Percentiles rank a stretch among this genome's conserved stretches.
Conservation (phyloP, 2,329 filamentous ascomycete species). For the Fusarium neocosmosporiellum region DNA sequence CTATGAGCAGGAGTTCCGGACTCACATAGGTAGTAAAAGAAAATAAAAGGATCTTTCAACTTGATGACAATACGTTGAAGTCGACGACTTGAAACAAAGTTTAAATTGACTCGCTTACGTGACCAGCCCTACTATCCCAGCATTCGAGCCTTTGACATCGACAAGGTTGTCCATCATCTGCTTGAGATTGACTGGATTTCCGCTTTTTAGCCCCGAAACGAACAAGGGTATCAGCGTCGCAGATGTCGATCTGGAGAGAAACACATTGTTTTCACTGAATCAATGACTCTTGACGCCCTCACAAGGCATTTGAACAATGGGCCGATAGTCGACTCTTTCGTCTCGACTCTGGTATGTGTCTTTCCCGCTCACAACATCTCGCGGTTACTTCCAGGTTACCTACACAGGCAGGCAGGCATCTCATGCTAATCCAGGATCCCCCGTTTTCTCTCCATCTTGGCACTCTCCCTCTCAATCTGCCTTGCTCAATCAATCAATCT, state of each 20-base stretch:
- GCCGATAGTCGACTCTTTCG: not conserved
- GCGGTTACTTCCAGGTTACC: not conserved
- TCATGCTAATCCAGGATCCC: not conserved
- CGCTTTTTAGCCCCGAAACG: not conserved
- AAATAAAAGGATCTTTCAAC: conserved; percentile 9
- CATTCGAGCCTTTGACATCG: not conserved
- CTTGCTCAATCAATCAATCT: not conserved
- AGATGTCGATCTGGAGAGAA: not conserved
- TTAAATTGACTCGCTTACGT: not conserved
- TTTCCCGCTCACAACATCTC: not conserved
- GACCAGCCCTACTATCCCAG: not conserved
- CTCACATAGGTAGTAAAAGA: conserved; percentile 8
- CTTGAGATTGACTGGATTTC: not conserved
- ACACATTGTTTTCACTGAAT: not conserved
- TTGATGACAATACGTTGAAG: not conserved
- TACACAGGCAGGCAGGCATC: not conserved
- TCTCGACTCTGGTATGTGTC: not conserved
- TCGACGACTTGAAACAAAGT: not conserved
- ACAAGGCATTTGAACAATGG: not conserved
- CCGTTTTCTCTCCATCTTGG: not conserved
- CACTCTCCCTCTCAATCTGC: not conserved
- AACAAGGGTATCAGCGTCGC: not conserved
- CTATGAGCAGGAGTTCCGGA: conserved; percentile 12
- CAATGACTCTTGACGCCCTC: not conserved
- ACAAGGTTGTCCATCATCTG: not conserved